Evolutionary conservation across 1,284 basidiomycete species (phyloP), one percentile per base, ranked within the genome.

Genomic region (Ceratobasidium papillatum): DNA sequence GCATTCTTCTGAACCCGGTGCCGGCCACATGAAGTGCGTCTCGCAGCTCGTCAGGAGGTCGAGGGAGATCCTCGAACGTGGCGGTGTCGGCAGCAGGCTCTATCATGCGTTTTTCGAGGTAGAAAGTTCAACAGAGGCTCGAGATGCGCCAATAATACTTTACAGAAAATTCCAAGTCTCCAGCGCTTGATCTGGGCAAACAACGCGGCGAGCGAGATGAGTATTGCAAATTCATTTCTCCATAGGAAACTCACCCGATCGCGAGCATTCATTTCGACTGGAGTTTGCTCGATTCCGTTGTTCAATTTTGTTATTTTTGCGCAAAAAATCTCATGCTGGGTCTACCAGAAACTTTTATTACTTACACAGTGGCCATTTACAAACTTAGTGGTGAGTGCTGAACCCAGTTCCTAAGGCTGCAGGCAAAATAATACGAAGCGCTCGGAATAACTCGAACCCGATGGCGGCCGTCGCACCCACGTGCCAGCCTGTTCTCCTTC

Each of bases 191-290:
- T 19, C 25, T 27, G 5, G 12, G 3, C 14, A 12, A 61, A 41
- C 22, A 36, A 38, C 36, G 36, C 38, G 58, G 34, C 7, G 3
- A 0, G 36, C 58, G 58, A 43, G n/a, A 36, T 22, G 34, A 41
- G 34, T 41, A 61, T 61, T 61, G 17, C 36, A 61, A 61, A 61
- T 61, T 61, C 19, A 25, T n/a, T n/a, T 25, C n/a, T 27, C n/a
- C 34, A 9, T 38, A 43, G 54, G 14, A 12, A 58, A 30, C 54
- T 25, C 19, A 1, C 25, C 34, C 56, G 19, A 11, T 41, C 56
- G 5, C 32, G 32, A 19, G 19, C 56, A 17, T 34, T 5, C 19
- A 0, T 2, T 32, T 38, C 38, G 22, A 11, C 25, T 22, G 14
- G n/a, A 41, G 41, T 9, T 8, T n/a, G 58, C 14, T n/a, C 4